These are phyloP conservation scores for Psilocybe subaeruginosa DNA, from an alignment of 768 basidiomycete species.

Conservation along the genomic window DNA sequence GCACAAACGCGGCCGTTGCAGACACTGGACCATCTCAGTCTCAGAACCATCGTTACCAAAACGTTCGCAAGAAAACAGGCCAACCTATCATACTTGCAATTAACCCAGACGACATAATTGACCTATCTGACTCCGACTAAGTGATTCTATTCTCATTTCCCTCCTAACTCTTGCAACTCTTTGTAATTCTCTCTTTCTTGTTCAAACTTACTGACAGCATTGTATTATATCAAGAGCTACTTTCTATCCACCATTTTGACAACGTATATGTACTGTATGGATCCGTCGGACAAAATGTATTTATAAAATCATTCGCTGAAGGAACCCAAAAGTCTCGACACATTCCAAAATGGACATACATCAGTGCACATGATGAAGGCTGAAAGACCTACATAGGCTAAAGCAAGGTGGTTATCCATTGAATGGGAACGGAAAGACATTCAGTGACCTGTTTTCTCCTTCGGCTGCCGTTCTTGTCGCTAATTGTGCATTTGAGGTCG, in stretches of 20 bases:
- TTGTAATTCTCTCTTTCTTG: not conserved
- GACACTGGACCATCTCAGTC: not conserved
- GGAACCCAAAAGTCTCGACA: too few species aligned
- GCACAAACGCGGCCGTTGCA: constrained; percentile 25
- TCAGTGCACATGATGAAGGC: too few species aligned
- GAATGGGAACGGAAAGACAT: too few species aligned
- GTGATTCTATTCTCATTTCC: not conserved
- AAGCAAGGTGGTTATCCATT: too few species aligned
- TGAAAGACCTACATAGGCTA: too few species aligned
- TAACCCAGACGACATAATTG: constrained; percentile 51
- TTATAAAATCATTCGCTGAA: too few species aligned
- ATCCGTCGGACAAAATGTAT: too few species aligned
- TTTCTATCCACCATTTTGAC: not conserved
- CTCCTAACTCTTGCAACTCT: not conserved
- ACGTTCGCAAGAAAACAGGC: constrained; percentile 18
- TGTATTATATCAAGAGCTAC: not conserved
- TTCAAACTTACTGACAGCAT: not conserved
- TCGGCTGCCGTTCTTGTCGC: too few species aligned
- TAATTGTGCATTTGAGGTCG: not conserved
- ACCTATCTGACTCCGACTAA: constrained; percentile 49
- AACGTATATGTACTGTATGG: too few species aligned
- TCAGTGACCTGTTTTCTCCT: too few species aligned
- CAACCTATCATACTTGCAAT: constrained; percentile 23
- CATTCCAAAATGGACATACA: too few species aligned
- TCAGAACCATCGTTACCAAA: not conserved